A percentile compares a stretch with the other conserved stretches of the same genome.
Conservation (phyloP, 2,329 filamentous ascomycete genomes). For the Cladosporium oxysporum region DNA sequence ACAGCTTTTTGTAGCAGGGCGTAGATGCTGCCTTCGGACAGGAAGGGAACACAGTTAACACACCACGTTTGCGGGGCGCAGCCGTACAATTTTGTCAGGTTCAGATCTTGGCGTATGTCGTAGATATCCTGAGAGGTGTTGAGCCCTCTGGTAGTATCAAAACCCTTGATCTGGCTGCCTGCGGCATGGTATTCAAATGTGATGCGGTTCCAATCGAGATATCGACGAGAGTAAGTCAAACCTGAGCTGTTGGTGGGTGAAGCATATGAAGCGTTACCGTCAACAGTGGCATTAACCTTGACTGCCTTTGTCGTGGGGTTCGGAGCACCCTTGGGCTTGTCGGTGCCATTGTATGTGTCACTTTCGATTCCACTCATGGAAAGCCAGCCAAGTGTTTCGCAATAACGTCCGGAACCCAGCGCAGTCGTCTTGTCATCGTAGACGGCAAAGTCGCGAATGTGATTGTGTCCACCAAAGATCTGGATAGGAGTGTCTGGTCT, state of each 20-base stretch:
- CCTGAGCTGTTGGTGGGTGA: slow-evolving; percentile 13
- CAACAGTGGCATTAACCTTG: slow-evolving; percentile 34
- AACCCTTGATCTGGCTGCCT: slow-evolving; percentile 50
- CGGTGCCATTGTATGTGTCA: slow-evolving; percentile 44
- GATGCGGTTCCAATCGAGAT: slow-evolving; percentile 68
- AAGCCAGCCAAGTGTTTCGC: slow-evolving; percentile 68
- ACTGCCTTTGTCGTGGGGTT: slow-evolving; percentile 12
- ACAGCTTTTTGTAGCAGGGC: slow-evolving; percentile 55
- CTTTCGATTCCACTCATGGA: slow-evolving; percentile 62
- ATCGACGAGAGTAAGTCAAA: slow-evolving; percentile 57
- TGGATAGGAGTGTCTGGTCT: slow-evolving; percentile 63
- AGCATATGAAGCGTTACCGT: neutral
- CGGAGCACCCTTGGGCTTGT: slow-evolving; percentile 40
- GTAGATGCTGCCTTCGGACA: slow-evolving; percentile 57
- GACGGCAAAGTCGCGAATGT: slow-evolving; percentile 63
- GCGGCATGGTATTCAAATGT: slow-evolving; percentile 65
- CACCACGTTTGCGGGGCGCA: slow-evolving; percentile 48
- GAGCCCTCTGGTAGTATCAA: slow-evolving; percentile 53
- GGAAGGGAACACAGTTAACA: slow-evolving; percentile 56
- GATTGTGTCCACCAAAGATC: slow-evolving; percentile 54
- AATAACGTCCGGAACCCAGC: slow-evolving; percentile 64
- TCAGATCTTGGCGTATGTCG: slow-evolving; percentile 52
- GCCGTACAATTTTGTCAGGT: slow-evolving; percentile 47
- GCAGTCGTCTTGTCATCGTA: slow-evolving; percentile 64
- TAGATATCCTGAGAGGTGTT: slow-evolving; percentile 54